Evolutionary conservation across 495 filamentous ascomycete genomes (phyloP).

Genomic region (Cryomyces antarcticus): DNA sequence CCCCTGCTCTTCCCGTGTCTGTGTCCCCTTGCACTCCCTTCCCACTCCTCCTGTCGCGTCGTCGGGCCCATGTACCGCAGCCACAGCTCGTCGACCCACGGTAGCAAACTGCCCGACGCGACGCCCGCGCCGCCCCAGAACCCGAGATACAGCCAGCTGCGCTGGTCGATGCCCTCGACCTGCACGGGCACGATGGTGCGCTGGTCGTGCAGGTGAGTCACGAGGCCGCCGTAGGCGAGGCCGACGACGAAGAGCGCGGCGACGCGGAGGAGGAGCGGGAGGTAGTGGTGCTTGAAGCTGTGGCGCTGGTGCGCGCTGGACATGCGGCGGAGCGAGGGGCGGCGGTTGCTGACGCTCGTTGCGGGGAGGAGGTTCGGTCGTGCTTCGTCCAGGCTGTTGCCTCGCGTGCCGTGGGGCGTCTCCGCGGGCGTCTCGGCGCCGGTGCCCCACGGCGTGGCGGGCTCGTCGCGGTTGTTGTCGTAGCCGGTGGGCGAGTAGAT

Average conservation of each 20-base stretch:
- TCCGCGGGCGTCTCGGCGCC: slow-evolving; percentile 41
- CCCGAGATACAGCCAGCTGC: slow-evolving; percentile 45
- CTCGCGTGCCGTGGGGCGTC: slow-evolving; percentile 3
- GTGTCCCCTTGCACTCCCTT: background rate
- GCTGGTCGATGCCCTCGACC: slow-evolving; percentile 33
- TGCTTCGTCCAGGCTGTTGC: background rate
- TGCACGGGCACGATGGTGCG: slow-evolving; percentile 42
- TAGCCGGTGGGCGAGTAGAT: slow-evolving; percentile 61
- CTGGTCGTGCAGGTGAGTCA: slow-evolving; percentile 62
- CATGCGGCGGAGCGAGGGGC: background rate
- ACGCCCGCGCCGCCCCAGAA: slow-evolving; percentile 74
- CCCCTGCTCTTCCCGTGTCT: background rate
- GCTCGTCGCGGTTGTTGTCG: slow-evolving; percentile 23
- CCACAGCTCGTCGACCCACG: slow-evolving; percentile 62
- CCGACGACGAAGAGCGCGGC: slow-evolving; percentile 62
- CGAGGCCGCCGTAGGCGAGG: slow-evolving; percentile 63
- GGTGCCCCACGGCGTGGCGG: slow-evolving; percentile 46
- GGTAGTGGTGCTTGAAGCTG: slow-evolving; percentile 24
- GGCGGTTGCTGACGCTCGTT: background rate
- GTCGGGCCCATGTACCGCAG: slow-evolving; percentile 4
- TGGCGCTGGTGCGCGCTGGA: slow-evolving; percentile 2
- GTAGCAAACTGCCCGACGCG: slow-evolving; percentile 53
- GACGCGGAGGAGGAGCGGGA: slow-evolving; percentile 30
- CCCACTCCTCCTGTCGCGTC: slow-evolving; percentile 13
- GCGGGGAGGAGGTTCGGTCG: background rate